phyloP scores from a whole-genome alignment of 495 filamentous ascomycete species.

The Talaromyces wortmannii region DNA sequence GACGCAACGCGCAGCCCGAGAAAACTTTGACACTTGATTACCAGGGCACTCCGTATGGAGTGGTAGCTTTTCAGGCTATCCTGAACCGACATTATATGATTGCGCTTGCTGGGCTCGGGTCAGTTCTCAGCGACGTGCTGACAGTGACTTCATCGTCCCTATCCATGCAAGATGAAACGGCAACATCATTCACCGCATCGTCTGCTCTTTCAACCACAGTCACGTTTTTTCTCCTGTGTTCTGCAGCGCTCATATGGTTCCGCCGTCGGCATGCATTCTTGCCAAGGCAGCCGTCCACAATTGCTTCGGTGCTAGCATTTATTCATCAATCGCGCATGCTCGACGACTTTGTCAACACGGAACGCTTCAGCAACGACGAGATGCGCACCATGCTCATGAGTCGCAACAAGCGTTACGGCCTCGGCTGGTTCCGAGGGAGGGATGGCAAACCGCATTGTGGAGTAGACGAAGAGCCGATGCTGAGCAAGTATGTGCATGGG shows the following conservation, averaged over 20 bases:
- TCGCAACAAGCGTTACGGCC: slow-evolving; percentile 56
- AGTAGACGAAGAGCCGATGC: slow-evolving; percentile 63
- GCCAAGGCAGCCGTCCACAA: slow-evolving; percentile 66
- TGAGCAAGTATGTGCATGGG: slow-evolving; percentile 54
- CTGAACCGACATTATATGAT: slow-evolving; percentile 59
- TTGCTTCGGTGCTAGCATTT: slow-evolving; percentile 64
- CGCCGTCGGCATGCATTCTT: slow-evolving; percentile 56
- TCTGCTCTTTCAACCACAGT: slow-evolving; percentile 51
- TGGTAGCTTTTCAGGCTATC: slow-evolving; percentile 50
- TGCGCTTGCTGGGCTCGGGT: slow-evolving; percentile 53
- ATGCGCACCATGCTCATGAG: slow-evolving; percentile 48
- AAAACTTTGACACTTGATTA: slow-evolving; percentile 62
- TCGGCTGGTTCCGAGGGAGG: slow-evolving; percentile 65
- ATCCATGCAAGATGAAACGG: slow-evolving; percentile 49
- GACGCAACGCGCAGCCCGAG: slow-evolving; percentile 52
- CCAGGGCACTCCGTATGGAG: slow-evolving; percentile 61
- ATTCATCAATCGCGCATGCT: slow-evolving; percentile 71
- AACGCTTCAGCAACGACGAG: slow-evolving; percentile 46
- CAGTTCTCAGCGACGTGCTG: slow-evolving; percentile 57
- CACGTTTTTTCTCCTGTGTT: slow-evolving; percentile 46
- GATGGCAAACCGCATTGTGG: slow-evolving; percentile 62
- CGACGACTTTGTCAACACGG: slow-evolving; percentile 60
- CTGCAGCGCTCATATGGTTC: slow-evolving; percentile 45
- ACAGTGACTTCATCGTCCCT: slow-evolving; percentile 62
- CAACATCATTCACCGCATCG: slow-evolving; percentile 49